Conservation (phyloP, 768 basidiomycete genomes). For the Pilatotrama ljubarskyi region DNA sequence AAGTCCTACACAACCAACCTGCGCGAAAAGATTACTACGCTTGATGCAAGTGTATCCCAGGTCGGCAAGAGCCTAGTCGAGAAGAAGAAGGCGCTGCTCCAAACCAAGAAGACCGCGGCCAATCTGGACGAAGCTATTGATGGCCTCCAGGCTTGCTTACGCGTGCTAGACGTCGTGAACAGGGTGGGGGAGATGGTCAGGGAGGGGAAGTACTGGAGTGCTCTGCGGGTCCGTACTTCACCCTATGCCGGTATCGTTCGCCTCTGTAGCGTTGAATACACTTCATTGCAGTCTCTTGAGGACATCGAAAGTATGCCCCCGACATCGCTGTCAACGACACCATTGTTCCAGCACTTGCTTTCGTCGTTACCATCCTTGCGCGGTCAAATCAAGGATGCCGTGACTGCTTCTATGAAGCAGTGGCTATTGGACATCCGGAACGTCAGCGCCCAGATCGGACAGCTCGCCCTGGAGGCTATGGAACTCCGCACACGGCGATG, state of each 20-base stretch:
- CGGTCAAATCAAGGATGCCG: constrained; percentile 86
- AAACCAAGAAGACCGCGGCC: constrained; percentile 88
- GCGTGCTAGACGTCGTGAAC: constrained; percentile 90
- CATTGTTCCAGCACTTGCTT: constrained; percentile 88
- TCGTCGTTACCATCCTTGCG: constrained; percentile 91
- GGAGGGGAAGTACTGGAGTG: constrained; percentile 96
- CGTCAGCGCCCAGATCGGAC: constrained; percentile 81
- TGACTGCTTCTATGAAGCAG: constrained; percentile 92
- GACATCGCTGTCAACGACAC: constrained; percentile 87
- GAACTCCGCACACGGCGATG: constrained; percentile 79
- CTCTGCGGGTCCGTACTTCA: constrained; percentile 72
- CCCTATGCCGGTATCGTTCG: constrained; percentile 27
- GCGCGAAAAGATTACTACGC: constrained; percentile 84
- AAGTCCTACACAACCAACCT: constrained; percentile 95
- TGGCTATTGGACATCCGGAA: constrained; percentile 97
- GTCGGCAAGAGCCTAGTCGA: constrained; percentile 86
- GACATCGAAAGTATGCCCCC: constrained; percentile 91
- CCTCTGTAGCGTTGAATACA: constrained; percentile 28
- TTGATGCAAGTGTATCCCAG: constrained; percentile 87
- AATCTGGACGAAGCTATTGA: constrained; percentile 98
- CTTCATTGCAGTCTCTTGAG: constrained; percentile 75
- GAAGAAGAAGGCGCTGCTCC: constrained; percentile 88
- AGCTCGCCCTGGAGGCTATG: constrained; percentile 88
- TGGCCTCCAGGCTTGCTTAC: constrained; percentile 87
- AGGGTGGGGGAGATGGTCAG: constrained; percentile 92